Conservation (phyloP, 1,284 basidiomycete species). For the Trametes polyzona region DNA sequence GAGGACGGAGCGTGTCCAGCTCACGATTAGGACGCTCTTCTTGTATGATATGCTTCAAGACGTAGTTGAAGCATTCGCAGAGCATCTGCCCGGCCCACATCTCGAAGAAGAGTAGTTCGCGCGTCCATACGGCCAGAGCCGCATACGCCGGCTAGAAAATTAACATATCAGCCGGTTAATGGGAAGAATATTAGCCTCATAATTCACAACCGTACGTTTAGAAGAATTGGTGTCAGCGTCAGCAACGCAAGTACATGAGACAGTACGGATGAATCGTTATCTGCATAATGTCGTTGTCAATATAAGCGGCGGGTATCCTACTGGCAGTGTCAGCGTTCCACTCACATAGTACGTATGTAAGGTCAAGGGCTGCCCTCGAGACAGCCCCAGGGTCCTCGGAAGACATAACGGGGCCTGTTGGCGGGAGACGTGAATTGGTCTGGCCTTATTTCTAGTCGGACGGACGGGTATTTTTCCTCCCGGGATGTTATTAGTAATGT, state of each 20-base stretch:
- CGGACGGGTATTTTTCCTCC: no score
- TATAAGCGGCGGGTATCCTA: slow-evolving; percentile 1
- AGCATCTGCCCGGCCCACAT: slow-evolving; percentile 84
- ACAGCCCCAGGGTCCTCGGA: background rate
- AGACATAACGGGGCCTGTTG: no score
- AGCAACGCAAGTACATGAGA: slow-evolving; percentile 69
- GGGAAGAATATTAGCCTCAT: background rate
- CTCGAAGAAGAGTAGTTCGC: slow-evolving; percentile 77
- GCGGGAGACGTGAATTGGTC: no score
- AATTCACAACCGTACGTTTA: slow-evolving; percentile 58
- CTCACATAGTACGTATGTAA: slow-evolving; percentile 73
- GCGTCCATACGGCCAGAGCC: slow-evolving; percentile 72
- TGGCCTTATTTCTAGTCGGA: no score
- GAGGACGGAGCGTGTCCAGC: slow-evolving; percentile 25
- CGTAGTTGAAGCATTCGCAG: slow-evolving; percentile 74
- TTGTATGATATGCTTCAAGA: slow-evolving; percentile 71
- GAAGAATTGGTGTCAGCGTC: slow-evolving; percentile 74
- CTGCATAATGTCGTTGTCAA: slow-evolving; percentile 41
- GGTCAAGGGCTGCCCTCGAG: slow-evolving; percentile 46
- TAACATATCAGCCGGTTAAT: background rate
- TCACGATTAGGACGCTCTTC: slow-evolving; percentile 71
- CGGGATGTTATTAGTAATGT: no score
- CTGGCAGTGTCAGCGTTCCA: background rate
- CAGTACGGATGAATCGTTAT: slow-evolving; percentile 67
- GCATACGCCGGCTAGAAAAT: slow-evolving; percentile 72